These are phyloP conservation scores for Millerozyma miso DNA, from an alignment of 805 yeast genomes.

Conservation along the genomic window DNA sequence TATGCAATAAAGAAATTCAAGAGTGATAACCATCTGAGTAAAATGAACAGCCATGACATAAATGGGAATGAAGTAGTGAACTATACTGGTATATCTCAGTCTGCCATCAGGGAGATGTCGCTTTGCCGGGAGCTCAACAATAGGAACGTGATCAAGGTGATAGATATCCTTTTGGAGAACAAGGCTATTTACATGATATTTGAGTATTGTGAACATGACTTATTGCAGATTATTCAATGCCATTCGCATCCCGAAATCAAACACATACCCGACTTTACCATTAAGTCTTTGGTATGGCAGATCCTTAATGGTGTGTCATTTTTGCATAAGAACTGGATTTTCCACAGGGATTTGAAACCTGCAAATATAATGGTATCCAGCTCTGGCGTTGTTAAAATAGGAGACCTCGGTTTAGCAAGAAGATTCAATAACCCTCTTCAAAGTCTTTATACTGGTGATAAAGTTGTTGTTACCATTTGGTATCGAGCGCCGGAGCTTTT, in stretches of 20 bases:
- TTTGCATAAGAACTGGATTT: conserved; percentile 92
- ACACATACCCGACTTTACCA: conserved; percentile 71
- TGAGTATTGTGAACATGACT: conserved; percentile 94
- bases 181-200: conserved; percentile 92
- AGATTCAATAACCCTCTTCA: conserved; percentile 84
- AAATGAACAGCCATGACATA: conserved; percentile 32
- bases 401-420: conserved; percentile 90
- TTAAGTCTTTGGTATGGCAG: conserved; percentile 89
- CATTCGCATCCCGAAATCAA: conserved; percentile 87
- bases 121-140: conserved; percentile 83
- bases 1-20: conserved; percentile 95
- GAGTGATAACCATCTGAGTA: conserved; percentile 55
- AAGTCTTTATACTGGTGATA: conserved; percentile 84
- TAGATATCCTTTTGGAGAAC: conserved; percentile 81
- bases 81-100: conserved; percentile 93
- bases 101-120: conserved; percentile 95
- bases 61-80: conserved; percentile 84
- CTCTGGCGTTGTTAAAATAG: conserved; percentile 89
- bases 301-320: conserved; percentile 86
- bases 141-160: conserved; percentile 71
- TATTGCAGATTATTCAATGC: conserved; percentile 87
- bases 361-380: conserved; percentile 95
- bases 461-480: conserved; percentile 96
- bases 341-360: conserved; percentile 94
- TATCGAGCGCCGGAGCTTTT: conserved; percentile 90